phyloP scores from a whole-genome alignment of 2,329 filamentous ascomycete genomes.

The Aspergillus pseudoglaucus region DNA sequence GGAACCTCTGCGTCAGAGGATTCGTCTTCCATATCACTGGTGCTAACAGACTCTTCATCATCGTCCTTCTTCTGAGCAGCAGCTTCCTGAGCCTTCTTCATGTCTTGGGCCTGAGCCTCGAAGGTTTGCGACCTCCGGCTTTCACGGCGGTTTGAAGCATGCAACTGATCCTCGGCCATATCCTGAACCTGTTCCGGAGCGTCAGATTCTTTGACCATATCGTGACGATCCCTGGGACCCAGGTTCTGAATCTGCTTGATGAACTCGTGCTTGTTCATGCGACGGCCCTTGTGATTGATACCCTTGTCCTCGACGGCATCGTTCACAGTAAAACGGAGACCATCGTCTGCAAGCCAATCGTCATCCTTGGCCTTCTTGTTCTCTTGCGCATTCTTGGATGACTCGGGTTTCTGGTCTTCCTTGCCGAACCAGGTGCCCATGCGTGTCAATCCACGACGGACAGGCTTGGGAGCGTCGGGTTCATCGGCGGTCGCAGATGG shows the following conservation, averaged over 20 bases:
- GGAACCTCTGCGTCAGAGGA: slow-evolving; percentile 20
- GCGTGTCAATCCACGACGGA: slow-evolving; percentile 48
- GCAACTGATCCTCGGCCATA: slow-evolving; percentile 27
- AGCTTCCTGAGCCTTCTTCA: slow-evolving; percentile 4
- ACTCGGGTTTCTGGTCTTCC: slow-evolving; percentile 25
- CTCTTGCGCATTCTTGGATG: slow-evolving; percentile 20
- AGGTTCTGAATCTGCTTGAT: slow-evolving; percentile 56
- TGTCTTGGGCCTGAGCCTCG: slow-evolving; percentile 9
- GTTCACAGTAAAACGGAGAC: slow-evolving; percentile 54
- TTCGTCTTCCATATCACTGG: slow-evolving; percentile 3
- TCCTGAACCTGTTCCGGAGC: slow-evolving; percentile 35
- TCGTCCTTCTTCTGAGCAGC: slow-evolving; percentile 3
- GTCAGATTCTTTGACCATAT: slow-evolving; percentile 37
- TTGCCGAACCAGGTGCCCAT: slow-evolving; percentile 55
- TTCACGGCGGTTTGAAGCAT: slow-evolving; percentile 19
- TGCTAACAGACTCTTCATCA: slow-evolving; percentile 15
- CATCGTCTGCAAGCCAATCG: slow-evolving; percentile 40
- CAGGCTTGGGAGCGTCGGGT: slow-evolving; percentile 25
- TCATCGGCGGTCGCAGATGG: slow-evolving; percentile 33
- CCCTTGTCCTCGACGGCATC: slow-evolving; percentile 29
- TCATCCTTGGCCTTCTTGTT: slow-evolving; percentile 23
- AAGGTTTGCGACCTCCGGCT: slow-evolving; percentile 17
- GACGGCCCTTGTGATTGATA: slow-evolving; percentile 44
- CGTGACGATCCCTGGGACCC: slow-evolving; percentile 53
- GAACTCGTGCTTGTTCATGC: slow-evolving; percentile 61